These are phyloP conservation scores for Gracilaria gracilis DNA, from an alignment of 23 red algal species.

Conservation along the genomic window DNA sequence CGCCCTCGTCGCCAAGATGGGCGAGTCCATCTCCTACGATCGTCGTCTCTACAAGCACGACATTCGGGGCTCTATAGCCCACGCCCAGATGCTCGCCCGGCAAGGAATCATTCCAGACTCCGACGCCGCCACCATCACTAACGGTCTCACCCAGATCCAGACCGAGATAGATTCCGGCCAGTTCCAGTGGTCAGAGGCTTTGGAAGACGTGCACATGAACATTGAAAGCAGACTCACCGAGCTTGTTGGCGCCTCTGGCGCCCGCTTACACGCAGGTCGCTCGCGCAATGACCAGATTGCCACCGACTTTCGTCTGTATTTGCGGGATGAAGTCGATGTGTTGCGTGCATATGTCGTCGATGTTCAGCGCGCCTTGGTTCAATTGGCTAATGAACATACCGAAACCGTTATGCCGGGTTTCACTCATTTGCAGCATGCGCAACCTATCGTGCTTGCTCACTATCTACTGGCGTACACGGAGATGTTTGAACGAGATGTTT, in stretches of 20 bases:
- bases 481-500: constrained; percentile 93
- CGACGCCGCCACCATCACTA: constrained; percentile 66
- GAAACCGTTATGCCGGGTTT: constrained; percentile 95
- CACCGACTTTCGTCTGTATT: constrained; percentile 92
- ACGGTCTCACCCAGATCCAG: constrained; percentile 75
- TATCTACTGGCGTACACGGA: constrained; percentile 94
- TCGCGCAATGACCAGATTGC: constrained; percentile 98
- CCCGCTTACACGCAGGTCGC: constrained; percentile 87
- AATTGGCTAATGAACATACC: constrained; percentile 68
- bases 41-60: constrained; percentile 92
- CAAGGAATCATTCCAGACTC: constrained; percentile 85
- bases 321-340: constrained; percentile 90
- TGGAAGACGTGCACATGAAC: constrained; percentile 99
- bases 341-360: constrained; percentile 53
- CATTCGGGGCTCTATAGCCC: constrained; percentile 81
- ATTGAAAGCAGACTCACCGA: constrained; percentile 90
- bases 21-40: constrained; percentile 95
- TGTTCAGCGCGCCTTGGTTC: constrained; percentile 85
- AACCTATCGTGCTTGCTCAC: constrained; percentile 96
- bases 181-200: constrained; percentile 67
- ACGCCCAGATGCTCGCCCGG: constrained; percentile 93
- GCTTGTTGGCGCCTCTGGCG: constrained; percentile 82
- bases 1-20: constrained; percentile 90
- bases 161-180: constrained; percentile 82
- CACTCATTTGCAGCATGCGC: constrained; percentile 99